Base-by-base conservation (phyloP, 176 grass and related monocot genomes). In the Phragmites australis region DNA sequence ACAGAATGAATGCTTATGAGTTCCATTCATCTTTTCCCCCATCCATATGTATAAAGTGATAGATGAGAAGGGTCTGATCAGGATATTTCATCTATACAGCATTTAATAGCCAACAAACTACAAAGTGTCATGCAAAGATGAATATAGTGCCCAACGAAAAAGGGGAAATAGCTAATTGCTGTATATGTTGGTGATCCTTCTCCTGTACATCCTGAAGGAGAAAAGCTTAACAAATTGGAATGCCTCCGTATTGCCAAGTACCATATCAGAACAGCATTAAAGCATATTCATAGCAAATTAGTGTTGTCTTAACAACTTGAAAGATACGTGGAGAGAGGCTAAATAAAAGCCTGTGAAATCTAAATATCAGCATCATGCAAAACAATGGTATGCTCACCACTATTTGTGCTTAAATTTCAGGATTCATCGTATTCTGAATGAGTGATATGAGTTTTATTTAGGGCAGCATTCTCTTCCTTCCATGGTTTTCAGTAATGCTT, bases 301-400 rank as follows among this genome's bases (percentile, higher is more conserved):
- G 17, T 73, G 9, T 51, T 37, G 29, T n/a, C 27, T n/a, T 61
- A 67, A 47, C 12, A 47, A 68, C 7, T 18, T 68, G 1, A 43
- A 9, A 41, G 50, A 61, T 11, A 31, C 3, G 74, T 18, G 44
- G 23, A 69, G 37, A 30, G n/a, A 67, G 17, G 22, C n/a, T 40
- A 81, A 74, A 66, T 10, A 71, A 51, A 78, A 63, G 9, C 15
- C 9, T 12, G 22, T 51, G 27, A 32, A 78, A 49, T 62, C 26
- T 1, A 2, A 37, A 78, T 31, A 23, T 37, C 75, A 64, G 43
- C 75, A 63, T 18, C 25, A 32, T 77, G 50, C 31, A 75, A 80
- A 67, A 58, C 58, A 67, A 5, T 31, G 45, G 45, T 19, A 3
- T 30, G 8, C 8, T 62, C 41, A 76, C 68, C 4, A 51, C 10